These are phyloP conservation scores for Lumnitzera racemosa DNA, from an alignment of 345 rosid species.

Conservation along the genomic window DNA sequence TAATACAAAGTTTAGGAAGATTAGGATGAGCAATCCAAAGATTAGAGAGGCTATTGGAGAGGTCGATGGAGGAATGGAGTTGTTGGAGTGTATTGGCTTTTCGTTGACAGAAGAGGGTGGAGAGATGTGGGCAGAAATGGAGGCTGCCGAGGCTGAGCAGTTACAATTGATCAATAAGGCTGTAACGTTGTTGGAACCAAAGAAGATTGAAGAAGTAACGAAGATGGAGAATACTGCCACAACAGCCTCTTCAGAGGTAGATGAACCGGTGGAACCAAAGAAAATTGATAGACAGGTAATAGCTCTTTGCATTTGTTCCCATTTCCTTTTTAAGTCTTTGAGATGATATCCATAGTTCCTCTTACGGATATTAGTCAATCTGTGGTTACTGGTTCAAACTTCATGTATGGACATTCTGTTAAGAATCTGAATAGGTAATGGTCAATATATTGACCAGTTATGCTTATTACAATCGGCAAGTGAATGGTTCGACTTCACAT, in stretches of 20 bases:
- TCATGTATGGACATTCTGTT: too few species aligned
- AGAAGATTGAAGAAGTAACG: conserved; percentile 21
- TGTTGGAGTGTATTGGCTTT: conserved; percentile 72
- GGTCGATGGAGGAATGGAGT: conserved; percentile 67
- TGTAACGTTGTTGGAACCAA: conserved; percentile 41
- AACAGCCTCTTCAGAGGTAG: conserved; percentile 23
- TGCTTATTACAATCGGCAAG: too few species aligned
- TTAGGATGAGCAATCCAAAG: conserved; percentile 79
- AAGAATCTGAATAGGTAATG: too few species aligned
- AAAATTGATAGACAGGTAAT: conserved; percentile 78
- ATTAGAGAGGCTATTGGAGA: conserved; percentile 74
- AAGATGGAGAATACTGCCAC: conserved; percentile 25
- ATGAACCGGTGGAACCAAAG: conserved; percentile 35
- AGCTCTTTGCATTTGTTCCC: neutral
- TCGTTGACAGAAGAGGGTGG: conserved; percentile 56
- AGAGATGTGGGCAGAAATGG: conserved; percentile 83
- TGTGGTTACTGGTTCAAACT: too few species aligned
- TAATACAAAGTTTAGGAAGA: conserved; percentile 72
- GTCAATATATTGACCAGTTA: too few species aligned
- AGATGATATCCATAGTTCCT: too few species aligned
- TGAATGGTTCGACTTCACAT: too few species aligned
- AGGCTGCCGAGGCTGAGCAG: conserved; percentile 40
- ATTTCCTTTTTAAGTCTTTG: too few species aligned
- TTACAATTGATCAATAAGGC: conserved; percentile 36
- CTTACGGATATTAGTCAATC: too few species aligned